A percentile compares a stretch with the other conserved stretches of the same genome.
phyloP scores from a whole-genome alignment of 75 land plant species.

The Picea glauca region DNA sequence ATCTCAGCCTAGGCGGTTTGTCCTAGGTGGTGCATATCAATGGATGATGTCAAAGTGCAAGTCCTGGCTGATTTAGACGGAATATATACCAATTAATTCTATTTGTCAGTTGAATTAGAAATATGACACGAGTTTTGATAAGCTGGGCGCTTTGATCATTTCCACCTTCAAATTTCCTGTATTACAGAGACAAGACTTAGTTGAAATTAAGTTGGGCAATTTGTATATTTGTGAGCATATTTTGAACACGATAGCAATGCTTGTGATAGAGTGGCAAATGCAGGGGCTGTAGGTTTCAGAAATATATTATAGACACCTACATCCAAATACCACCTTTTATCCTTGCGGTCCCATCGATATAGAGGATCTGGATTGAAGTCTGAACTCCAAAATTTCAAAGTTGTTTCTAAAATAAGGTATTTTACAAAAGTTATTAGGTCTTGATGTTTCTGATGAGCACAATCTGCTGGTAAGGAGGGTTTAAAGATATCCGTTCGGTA shows the following conservation, averaged over 20 bases:
- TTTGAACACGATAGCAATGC: neutral
- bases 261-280: neutral
- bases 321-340: neutral
- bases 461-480: conserved; percentile 4
- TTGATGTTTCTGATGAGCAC: neutral
- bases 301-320: neutral
- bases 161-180: too few relatives aligned
- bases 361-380: neutral
- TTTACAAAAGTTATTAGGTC: neutral
- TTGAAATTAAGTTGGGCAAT: neutral
- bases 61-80: too few relatives aligned
- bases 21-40: too few relatives aligned
- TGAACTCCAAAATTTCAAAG: neutral
- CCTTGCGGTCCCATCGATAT: neutral
- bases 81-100: neutral
- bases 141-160: neutral
- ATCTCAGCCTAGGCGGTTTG: too few relatives aligned
- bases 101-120: neutral
- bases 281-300: too few relatives aligned
- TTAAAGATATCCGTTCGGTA: neutral
- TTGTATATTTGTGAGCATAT: neutral
- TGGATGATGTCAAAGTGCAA: too few relatives aligned
- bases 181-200: too few relatives aligned
- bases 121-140: neutral
- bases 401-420: neutral